phyloP scores from a whole-genome alignment of 768 basidiomycete genomes.

The Zangia roseola region DNA sequence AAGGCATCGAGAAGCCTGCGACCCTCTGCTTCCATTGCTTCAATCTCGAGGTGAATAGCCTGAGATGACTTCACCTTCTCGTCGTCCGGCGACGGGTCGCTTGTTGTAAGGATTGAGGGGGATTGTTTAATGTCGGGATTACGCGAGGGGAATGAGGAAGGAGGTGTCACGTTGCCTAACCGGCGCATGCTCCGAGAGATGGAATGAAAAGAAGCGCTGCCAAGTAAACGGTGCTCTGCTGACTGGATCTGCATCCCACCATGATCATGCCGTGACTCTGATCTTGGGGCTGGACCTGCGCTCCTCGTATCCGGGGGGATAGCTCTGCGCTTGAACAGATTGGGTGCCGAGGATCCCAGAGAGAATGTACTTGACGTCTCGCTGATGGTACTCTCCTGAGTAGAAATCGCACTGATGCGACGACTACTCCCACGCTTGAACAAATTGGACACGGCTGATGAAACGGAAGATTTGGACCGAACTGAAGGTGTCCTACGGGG shows the following conservation, averaged over 20 bases:
- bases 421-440: constrained; percentile 48
- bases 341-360: constrained; percentile 27
- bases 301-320: constrained; percentile 42
- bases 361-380: constrained; percentile 46
- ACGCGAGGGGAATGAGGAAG: constrained; percentile 49
- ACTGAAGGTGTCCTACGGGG: constrained; percentile 50
- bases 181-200: constrained; percentile 45
- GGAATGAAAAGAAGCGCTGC: constrained; percentile 38
- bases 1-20: constrained; percentile 75
- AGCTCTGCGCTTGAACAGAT: constrained; percentile 44
- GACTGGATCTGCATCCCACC: constrained; percentile 47
- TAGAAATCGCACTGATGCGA: constrained; percentile 34
- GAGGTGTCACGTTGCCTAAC: constrained; percentile 45
- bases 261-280: constrained; percentile 41
- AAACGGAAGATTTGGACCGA: constrained; percentile 50
- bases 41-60: constrained; percentile 65
- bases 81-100: constrained; percentile 47
- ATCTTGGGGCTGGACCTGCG: constrained; percentile 4
- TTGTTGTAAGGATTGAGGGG: constrained; percentile 27
- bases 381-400: constrained; percentile 40
- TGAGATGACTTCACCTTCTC: constrained; percentile 57
- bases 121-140: constrained; percentile 39
- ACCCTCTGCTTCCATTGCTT: constrained; percentile 67
- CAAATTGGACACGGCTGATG: constrained; percentile 50
- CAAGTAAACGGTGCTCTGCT: constrained; percentile 22